These are phyloP conservation scores for Ostreobium quekettii DNA, from an alignment of 139 green algal genomes.

Conservation along the genomic window DNA sequence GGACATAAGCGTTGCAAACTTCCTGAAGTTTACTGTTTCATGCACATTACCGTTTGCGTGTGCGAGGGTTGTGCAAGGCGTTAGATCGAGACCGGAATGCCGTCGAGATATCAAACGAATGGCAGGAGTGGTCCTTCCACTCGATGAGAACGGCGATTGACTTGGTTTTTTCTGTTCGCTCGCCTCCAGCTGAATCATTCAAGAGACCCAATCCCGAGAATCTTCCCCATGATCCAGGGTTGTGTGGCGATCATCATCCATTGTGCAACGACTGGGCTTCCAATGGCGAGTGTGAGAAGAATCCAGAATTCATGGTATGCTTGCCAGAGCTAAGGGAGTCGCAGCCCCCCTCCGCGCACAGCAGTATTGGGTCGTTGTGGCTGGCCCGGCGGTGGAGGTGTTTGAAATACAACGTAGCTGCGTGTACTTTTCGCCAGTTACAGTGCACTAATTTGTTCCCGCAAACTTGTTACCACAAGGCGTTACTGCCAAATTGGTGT, in stretches of 20 bases:
- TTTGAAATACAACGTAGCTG: neutral
- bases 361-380: no score
- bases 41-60: no score
- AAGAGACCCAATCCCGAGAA: neutral
- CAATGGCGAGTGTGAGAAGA: conserved; percentile 23
- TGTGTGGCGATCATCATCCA: conserved; percentile 17
- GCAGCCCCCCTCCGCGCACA: no score
- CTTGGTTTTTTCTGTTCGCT: neutral
- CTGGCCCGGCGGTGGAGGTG: neutral
- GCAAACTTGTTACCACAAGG: neutral
- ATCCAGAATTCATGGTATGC: conserved; percentile 9
- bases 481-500: neutral
- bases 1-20: no score
- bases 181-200: neutral
- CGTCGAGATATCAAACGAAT: conserved; percentile 2
- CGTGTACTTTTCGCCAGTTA: neutral
- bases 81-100: neutral
- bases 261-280: conserved; percentile 21
- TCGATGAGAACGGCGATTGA: neutral
- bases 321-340: neutral
- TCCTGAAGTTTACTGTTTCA: no score
- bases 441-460: neutral
- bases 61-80: no score
- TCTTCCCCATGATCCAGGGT: conserved; percentile 13
- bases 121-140: neutral